Evolutionary conservation across 1,284 basidiomycete genomes (phyloP), one percentile per base, ranked within the genome.

Genomic region (Ganoderma sp.): DNA sequence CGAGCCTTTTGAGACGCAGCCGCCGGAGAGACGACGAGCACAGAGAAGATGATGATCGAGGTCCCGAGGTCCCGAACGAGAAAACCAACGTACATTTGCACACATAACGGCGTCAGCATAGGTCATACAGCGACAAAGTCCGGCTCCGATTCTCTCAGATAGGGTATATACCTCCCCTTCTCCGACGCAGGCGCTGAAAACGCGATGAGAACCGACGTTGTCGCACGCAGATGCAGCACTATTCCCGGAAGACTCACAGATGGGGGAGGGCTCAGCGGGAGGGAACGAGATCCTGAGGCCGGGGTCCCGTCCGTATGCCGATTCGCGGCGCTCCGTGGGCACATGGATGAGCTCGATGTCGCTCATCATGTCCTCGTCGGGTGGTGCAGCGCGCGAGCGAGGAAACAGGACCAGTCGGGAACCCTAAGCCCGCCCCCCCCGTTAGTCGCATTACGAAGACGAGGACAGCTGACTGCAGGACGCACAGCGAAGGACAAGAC

Each of bases 401-500:
- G 71, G 71, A 43, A 73, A 75, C 10, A 76, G 65, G n/a, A 76
- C 68, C 3, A 76, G 66, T 1, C 74, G 73, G 1, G 75, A 76
- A 43, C 75, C 75, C 75, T 76, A 61, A 22, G n/a, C 17, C n/a
- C 34, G n/a, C 17, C n/a, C 28, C 22, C 15, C 57, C 17, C 17
- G 25, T 57, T 9, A 15, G 59, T 34, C 17, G 19, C 59, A 9
- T 45, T 37, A 25, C 22, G 10, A 4, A 2, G 15, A 19, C 9
- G 7, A 15, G 1, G 2, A 39, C 12, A 3, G 28, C 25, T 10
- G 0, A 14, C 6, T 15, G 34, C 5, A 39, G 12, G 7, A 68
- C 74, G 37, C 67, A 75, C 76, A 1, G 76, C 72, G 41, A 76
- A 74, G 1, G 75, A 76, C 32, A 77, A 61, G 12, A 77, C 76